Evolutionary conservation across 331 rosid genomes (phyloP).

Genomic region (Malus hybrid): DNA sequence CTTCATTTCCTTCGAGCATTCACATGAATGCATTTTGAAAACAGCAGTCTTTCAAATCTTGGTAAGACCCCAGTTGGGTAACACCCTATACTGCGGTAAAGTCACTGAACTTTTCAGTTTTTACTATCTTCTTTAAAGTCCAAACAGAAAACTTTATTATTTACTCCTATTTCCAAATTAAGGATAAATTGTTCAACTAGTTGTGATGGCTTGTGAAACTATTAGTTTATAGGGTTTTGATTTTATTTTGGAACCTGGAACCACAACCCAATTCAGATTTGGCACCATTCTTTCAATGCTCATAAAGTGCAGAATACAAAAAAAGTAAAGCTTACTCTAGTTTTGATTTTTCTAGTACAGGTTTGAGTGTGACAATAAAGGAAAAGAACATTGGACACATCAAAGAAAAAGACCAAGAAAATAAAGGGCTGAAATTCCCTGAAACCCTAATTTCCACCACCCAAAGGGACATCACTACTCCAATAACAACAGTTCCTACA

Average conservation of each 20-base stretch:
- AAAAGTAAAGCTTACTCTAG: slow-evolving; percentile 21
- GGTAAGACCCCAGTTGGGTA: slow-evolving; percentile 19
- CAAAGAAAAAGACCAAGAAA: slow-evolving; percentile 28
- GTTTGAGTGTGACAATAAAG: slow-evolving; percentile 37
- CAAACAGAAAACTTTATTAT: slow-evolving; percentile 7
- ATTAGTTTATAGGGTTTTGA: not conserved
- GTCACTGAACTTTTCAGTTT: not conserved
- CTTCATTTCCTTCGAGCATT: slow-evolving; percentile 12
- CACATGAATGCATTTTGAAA: slow-evolving; percentile 7
- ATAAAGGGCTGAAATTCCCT: slow-evolving; percentile 23
- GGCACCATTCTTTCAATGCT: slow-evolving; percentile 23
- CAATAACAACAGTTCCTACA: slow-evolving; percentile 87
- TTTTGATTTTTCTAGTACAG: slow-evolving; percentile 37
- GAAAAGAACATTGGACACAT: slow-evolving; percentile 16
- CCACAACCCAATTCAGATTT: not conserved
- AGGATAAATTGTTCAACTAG: not conserved
- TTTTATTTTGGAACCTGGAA: slow-evolving; percentile 9
- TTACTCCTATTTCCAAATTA: not conserved
- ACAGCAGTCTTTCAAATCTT: slow-evolving; percentile 6
- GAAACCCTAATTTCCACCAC: slow-evolving; percentile 27
- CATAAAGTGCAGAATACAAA: slow-evolving; percentile 7
- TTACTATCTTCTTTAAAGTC: not conserved
- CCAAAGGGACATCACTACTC: slow-evolving; percentile 77
- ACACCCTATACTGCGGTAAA: not conserved
- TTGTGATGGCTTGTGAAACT: not conserved